Evolutionary conservation across 2,329 filamentous ascomycete genomes (phyloP).

Genomic region (Alternaria metachromatica): DNA sequence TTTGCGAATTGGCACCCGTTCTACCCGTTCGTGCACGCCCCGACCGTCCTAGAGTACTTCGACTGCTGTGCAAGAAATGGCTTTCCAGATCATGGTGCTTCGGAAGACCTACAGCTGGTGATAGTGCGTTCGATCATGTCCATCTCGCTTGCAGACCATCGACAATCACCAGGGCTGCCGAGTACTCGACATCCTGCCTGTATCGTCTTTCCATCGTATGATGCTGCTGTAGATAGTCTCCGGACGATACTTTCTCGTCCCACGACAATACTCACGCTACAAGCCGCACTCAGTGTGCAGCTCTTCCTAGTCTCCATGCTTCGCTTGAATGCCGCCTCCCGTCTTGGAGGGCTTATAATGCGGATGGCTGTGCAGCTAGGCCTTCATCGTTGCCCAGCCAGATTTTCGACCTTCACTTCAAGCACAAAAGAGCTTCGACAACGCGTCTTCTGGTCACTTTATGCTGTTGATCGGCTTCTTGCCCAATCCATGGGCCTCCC

Average conservation of each 20-base stretch:
- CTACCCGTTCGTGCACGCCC: slow-evolving; percentile 64
- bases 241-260: slow-evolving; percentile 57
- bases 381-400: slow-evolving; percentile 63
- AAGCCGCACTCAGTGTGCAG: slow-evolving; percentile 62
- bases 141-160: slow-evolving; percentile 61
- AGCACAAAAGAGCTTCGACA: slow-evolving; percentile 58
- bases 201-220: slow-evolving; percentile 58
- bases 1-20: slow-evolving; percentile 66
- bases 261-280: slow-evolving; percentile 53
- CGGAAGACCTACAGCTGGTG: slow-evolving; percentile 45
- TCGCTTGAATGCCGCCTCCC: slow-evolving; percentile 63
- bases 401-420: slow-evolving; percentile 59
- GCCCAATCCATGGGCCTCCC: slow-evolving; percentile 64
- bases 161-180: slow-evolving; percentile 47
- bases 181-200: slow-evolving; percentile 48
- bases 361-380: slow-evolving; percentile 64
- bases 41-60: slow-evolving; percentile 57
- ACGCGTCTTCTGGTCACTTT: slow-evolving; percentile 65
- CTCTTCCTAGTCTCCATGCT: slow-evolving; percentile 64
- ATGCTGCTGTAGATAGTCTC: slow-evolving; percentile 59
- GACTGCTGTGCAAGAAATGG: slow-evolving; percentile 52
- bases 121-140: slow-evolving; percentile 60
- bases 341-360: slow-evolving; percentile 62
- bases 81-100: slow-evolving; percentile 28
- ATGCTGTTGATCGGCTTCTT: slow-evolving; percentile 62